Evolutionary conservation across 1,284 basidiomycete genomes (phyloP), one percentile per base, ranked within the genome.

Genomic region (Golubevia pallescens): DNA sequence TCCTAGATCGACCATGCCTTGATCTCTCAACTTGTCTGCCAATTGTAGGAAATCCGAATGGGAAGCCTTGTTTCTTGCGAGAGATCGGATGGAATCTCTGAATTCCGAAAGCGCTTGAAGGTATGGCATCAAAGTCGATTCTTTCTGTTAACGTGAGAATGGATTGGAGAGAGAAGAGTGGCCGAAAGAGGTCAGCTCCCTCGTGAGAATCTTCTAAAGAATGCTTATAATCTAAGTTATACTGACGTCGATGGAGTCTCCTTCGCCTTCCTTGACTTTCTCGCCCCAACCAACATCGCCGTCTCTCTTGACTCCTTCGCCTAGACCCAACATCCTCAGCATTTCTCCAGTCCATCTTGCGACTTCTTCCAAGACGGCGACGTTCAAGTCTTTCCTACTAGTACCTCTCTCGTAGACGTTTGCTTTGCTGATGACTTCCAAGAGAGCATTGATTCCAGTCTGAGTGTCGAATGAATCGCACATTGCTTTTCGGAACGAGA

Each of bases 391-490:
- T 86, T 87, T 76, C 2, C 86, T 76, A 0, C 78, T 75, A 3
- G 77, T 71, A 13, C 81, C 69, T 54, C 79, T 78, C 71, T 98
- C 91, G 87, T 98, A 99, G 24, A 94, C 88, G 85, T 98, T 98
- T 16, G 93, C 91, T 62, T 90, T 89, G n/a, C 92, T 92, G 24
- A 99, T 91, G 32, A 98, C 88, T 69, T 95, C 92, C 13, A 93
- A 89, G 13, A 99, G 87, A 62, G 91, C 87, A 73, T 90, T 89
- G 56, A 99, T 87, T 0, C 94, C 96, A 14, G 88, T 88, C 0
- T 95, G 93, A 0, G 96, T 99, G 86, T 99, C 96, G 89, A 99
- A 97, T 0, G 95, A 97, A 86, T 99, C 96, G 87, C 93, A 97
- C 64, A 99, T 90, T 0, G 95, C 93, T n/a, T 87, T 88, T 62